Conservation (phyloP, 1,284 basidiomycete species). For the Pyrrhoderma noxium region DNA sequence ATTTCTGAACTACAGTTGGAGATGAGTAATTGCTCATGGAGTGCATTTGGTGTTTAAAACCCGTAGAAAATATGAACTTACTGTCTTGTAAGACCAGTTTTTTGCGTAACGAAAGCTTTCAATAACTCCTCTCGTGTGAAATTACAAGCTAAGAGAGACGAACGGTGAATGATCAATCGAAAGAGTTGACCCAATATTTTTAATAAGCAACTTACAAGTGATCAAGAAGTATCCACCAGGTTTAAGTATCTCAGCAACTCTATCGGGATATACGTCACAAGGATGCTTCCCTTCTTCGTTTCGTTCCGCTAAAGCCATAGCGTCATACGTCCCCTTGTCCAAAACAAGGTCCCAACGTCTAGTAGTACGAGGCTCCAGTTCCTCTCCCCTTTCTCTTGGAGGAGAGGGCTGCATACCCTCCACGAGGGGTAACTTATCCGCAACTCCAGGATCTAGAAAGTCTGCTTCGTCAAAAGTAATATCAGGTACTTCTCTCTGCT, state of each 20-base stretch:
- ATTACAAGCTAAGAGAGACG: conserved; percentile 90
- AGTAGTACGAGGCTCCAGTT: no score
- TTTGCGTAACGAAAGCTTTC: conserved; percentile 43
- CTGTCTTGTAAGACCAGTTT: conserved; percentile 55
- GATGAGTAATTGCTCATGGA: neutral
- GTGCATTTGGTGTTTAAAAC: no score
- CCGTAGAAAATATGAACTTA: no score
- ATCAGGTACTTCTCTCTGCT: conserved; percentile 30
- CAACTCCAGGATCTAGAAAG: conserved; percentile 43
- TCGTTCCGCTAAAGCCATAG: conserved; percentile 72
- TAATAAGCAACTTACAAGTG: conserved; percentile 70
- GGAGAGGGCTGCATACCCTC: conserved; percentile 21
- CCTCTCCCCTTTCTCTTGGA: conserved; percentile 16
- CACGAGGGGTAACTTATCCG: conserved; percentile 24
- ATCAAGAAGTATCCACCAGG: conserved; percentile 74
- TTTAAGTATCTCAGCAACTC: conserved; percentile 52
- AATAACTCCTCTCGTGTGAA: conserved; percentile 81
- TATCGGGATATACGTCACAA: conserved; percentile 53
- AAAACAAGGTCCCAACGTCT: conserved; percentile 57
- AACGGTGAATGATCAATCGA: no score
- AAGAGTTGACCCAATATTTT: no score
- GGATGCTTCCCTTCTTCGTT: conserved; percentile 49
- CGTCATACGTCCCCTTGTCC: conserved; percentile 84
- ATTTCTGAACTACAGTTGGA: conserved; percentile 52
- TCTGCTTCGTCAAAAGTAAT: conserved; percentile 52